phyloP scores from a whole-genome alignment of 208 protist species.

The Balamuthia mandrillaris region DNA sequence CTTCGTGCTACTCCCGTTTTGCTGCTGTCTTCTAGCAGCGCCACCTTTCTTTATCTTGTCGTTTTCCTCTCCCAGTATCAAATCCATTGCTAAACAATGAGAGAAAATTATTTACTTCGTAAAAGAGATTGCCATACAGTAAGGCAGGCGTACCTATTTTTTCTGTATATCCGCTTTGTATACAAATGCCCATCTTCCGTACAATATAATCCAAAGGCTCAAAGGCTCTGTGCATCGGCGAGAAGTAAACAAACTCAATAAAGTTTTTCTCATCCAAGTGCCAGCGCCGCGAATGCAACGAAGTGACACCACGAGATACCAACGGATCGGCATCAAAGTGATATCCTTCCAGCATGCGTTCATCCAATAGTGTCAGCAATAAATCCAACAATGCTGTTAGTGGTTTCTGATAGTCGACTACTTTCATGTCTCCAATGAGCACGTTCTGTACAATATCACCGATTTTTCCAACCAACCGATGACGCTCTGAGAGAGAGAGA shows the following conservation, averaged over 20 bases:
- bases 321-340: not conserved
- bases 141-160: conserved; percentile 5
- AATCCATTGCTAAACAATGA: not conserved
- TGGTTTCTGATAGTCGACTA: not conserved
- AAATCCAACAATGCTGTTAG: not conserved
- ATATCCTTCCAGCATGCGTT: not conserved
- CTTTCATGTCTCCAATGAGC: conserved; percentile 1
- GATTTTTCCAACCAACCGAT: not conserved
- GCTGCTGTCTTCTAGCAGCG: not conserved
- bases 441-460: conserved; percentile 28
- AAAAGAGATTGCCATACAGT: no score
- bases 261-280: not conserved
- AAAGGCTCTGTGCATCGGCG: conserved; percentile 35
- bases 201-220: conserved; percentile 16
- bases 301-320: not conserved
- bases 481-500: not conserved
- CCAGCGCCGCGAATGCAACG: not conserved
- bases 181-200: not conserved
- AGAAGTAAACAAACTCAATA: conserved; percentile 41
- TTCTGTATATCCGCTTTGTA: conserved; percentile 17
- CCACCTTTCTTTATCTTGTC: conserved; percentile 1
- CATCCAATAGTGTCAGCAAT: not conserved
- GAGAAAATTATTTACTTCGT: not conserved
- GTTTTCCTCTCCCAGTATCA: conserved; percentile 27
- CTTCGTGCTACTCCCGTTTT: no score